Evolutionary conservation across 306 rosid species (phyloP).

Genomic region (Calophaca sinica): DNA sequence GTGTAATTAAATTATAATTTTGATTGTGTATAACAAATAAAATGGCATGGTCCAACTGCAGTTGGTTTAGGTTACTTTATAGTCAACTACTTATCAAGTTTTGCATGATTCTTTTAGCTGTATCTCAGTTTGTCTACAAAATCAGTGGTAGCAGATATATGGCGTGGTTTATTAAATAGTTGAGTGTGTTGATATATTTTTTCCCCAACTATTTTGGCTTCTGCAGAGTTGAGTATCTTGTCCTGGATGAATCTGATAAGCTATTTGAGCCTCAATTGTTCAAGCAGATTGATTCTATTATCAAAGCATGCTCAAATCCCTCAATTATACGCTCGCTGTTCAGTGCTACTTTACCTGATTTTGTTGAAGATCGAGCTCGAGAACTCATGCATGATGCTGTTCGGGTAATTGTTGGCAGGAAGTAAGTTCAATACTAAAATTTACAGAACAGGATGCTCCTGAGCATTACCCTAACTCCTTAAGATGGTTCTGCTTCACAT

Average conservation of each 20-base stretch:
- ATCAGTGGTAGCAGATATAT: constrained; percentile 19
- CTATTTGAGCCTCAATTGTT: constrained; percentile 86
- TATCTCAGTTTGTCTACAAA: background rate
- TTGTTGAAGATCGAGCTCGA: constrained; percentile 90
- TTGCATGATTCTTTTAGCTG: constrained; percentile 19
- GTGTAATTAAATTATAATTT: constrained; percentile 20
- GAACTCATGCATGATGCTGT: constrained; percentile 97
- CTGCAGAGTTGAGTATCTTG: constrained; percentile 90
- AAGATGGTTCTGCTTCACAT: constrained; percentile 11
- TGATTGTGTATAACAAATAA: background rate
- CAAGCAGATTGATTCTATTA: constrained; percentile 82
- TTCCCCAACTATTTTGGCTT: constrained; percentile 39
- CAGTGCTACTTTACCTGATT: constrained; percentile 97
- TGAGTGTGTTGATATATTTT: constrained; percentile 38
- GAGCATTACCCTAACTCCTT: constrained; percentile 11
- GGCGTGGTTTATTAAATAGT: constrained; percentile 19
- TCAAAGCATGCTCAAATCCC: constrained; percentile 95
- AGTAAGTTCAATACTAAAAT: constrained; percentile 61
- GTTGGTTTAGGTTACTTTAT: background rate
- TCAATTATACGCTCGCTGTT: constrained; percentile 82
- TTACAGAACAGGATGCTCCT: constrained; percentile 28
- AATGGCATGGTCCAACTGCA: background rate
- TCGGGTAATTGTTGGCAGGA: constrained; percentile 91
- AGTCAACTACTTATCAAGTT: constrained; percentile 9
- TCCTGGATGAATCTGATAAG: constrained; percentile 96